phyloP scores from a whole-genome alignment of 352 stramenopile genomes.

The Halophytophthora batemanensis region DNA sequence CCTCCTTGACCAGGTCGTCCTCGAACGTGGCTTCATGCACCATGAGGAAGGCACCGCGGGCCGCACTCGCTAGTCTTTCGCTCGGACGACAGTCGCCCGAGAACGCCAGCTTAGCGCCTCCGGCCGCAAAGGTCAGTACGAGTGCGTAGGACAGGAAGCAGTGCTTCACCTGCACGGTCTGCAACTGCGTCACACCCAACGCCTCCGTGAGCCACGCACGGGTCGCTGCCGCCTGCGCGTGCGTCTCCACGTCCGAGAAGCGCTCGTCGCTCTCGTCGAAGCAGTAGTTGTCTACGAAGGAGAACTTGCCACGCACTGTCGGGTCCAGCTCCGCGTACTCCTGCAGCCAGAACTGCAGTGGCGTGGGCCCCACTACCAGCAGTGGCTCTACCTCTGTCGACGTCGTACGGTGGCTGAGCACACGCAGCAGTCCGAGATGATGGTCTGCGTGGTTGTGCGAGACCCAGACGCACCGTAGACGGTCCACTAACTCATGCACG shows the following conservation, averaged over 20 bases:
- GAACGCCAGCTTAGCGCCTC: constrained; percentile 88
- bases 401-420: constrained; percentile 77
- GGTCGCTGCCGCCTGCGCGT: constrained; percentile 33
- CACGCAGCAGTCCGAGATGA: constrained; percentile 91
- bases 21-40: constrained; percentile 99
- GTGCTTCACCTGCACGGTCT: constrained; percentile 86
- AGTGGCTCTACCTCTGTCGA: constrained; percentile 50
- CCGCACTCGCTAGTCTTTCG: constrained; percentile 47
- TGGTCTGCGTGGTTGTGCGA: constrained; percentile 98
- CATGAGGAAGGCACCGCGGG: constrained; percentile 79
- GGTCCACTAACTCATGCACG: constrained; percentile 51
- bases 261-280: constrained; percentile 56
- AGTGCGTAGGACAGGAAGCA: constrained; percentile 89
- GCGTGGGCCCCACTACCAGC: constrained; percentile 90
- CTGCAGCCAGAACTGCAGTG: constrained; percentile 87
- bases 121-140: constrained; percentile 65
- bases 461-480: constrained; percentile 94
- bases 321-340: constrained; percentile 89
- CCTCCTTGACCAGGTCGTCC: constrained; percentile 90
- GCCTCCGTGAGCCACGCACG: constrained; percentile 34
- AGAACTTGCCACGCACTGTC: constrained; percentile 76
- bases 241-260: constrained; percentile 19
- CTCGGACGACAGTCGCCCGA: constrained; percentile 95
- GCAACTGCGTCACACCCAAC: constrained; percentile 46
- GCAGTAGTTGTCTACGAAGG: constrained; percentile 88